Percentiles rank a stretch among this genome's conserved stretches.
Evolutionary conservation across 2,329 filamentous ascomycete genomes (phyloP).

Genomic region (Botrytis porri): DNA sequence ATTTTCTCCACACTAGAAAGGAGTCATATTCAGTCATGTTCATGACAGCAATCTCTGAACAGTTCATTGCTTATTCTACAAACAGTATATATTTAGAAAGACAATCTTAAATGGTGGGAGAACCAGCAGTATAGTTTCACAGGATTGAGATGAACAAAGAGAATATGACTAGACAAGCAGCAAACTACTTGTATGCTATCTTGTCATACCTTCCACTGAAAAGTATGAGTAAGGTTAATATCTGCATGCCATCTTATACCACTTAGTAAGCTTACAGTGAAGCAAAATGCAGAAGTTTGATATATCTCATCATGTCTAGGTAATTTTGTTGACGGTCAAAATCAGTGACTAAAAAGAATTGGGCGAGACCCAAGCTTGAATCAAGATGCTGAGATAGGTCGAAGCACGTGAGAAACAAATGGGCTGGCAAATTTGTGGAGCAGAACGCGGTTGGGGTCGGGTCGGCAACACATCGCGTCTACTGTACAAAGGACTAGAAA

Average conservation of each 20-base stretch:
- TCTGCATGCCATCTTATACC: not conserved
- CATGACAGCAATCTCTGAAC: not conserved
- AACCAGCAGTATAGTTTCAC: not conserved
- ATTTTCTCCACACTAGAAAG: not conserved
- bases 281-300: not conserved
- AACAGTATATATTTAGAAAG: conserved; percentile 3
- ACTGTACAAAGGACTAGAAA: conserved; percentile 3
- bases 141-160: not conserved
- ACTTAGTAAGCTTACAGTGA: not conserved
- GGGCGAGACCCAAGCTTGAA: not conserved
- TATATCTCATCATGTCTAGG: not conserved
- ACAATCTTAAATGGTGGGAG: not conserved
- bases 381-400: not conserved
- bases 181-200: not conserved
- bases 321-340: not conserved
- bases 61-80: not conserved
- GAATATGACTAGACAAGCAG: not conserved
- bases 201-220: not conserved
- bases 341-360: not conserved
- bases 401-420: not conserved
- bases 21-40: conserved; percentile 5
- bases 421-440: conserved; percentile 2
- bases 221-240: conserved; percentile 6
- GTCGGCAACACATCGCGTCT: conserved; percentile 12
- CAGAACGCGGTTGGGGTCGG: not conserved